A percentile compares a stretch with the other conserved stretches of the same genome.
phyloP scores from a whole-genome alignment of 805 yeast genomes.

The Candida jianshihensis region DNA sequence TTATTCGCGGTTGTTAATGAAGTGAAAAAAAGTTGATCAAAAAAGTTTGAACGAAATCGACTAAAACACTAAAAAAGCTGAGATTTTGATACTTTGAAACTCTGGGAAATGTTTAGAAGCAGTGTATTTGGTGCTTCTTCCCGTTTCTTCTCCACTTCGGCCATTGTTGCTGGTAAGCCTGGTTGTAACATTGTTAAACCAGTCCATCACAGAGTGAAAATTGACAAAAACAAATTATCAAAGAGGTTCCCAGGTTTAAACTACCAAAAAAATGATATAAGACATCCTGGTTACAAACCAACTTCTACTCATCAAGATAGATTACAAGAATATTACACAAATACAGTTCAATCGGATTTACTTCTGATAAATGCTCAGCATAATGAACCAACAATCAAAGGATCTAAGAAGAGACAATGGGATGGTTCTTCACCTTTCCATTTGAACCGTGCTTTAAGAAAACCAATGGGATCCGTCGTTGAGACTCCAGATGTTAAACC shows the following conservation, averaged over 20 bases:
- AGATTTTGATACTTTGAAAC: no score
- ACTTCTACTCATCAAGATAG: slow-evolving; percentile 72
- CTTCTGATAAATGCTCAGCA: slow-evolving; percentile 74
- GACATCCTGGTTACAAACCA: slow-evolving; percentile 76
- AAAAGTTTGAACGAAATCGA: no score
- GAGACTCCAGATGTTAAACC: slow-evolving; percentile 71
- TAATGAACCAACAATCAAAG: slow-evolving; percentile 43
- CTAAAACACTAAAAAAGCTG: no score
- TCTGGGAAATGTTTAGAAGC: not conserved
- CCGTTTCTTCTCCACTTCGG: slow-evolving; percentile 19
- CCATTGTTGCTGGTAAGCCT: slow-evolving; percentile 32
- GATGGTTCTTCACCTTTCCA: slow-evolving; percentile 85
- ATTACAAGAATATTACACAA: slow-evolving; percentile 65
- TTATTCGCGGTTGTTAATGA: no score
- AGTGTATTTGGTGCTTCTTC: not conserved
- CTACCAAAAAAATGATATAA: slow-evolving; percentile 63
- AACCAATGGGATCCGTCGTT: slow-evolving; percentile 69
- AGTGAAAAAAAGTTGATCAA: no score
- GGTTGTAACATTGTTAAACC: slow-evolving; percentile 78
- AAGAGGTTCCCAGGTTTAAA: slow-evolving; percentile 68
- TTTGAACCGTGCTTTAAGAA: slow-evolving; percentile 68
- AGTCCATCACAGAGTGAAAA: slow-evolving; percentile 81
- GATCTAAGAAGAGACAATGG: slow-evolving; percentile 78
- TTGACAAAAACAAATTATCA: slow-evolving; percentile 66
- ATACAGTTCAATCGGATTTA: slow-evolving; percentile 70